These are phyloP conservation scores for Mycena sanguinolenta DNA, from an alignment of 768 basidiomycete genomes.

Conservation along the genomic window DNA sequence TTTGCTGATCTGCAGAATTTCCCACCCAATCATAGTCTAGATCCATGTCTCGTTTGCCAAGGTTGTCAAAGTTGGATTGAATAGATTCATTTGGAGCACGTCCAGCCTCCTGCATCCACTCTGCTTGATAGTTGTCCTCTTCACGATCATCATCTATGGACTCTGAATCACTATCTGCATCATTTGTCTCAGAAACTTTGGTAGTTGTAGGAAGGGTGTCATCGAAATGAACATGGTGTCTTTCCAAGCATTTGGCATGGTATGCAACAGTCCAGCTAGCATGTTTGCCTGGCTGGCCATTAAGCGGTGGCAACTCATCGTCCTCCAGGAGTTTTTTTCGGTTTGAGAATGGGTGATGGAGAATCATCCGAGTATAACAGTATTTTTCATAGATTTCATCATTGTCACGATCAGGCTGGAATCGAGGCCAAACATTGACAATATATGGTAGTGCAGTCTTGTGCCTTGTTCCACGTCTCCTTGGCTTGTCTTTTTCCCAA, in stretches of 20 bases:
- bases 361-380: slow-evolving; percentile 35
- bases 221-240: slow-evolving; percentile 9
- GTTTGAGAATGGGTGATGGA: slow-evolving; percentile 33
- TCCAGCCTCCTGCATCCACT: slow-evolving; percentile 42
- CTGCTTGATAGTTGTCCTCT: slow-evolving; percentile 31
- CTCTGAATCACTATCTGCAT: slow-evolving; percentile 34
- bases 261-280: slow-evolving; percentile 32
- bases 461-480: neutral
- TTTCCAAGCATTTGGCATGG: slow-evolving; percentile 20
- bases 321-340: slow-evolving; percentile 8
- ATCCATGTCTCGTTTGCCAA: slow-evolving; percentile 40
- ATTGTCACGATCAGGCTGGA: neutral
- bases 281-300: slow-evolving; percentile 12
- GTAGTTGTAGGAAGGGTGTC: slow-evolving; percentile 14
- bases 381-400: slow-evolving; percentile 36
- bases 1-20: slow-evolving; percentile 24
- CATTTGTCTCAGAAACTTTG: neutral
- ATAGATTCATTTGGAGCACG: slow-evolving; percentile 35
- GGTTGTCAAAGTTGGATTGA: slow-evolving; percentile 25
- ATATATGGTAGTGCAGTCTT: slow-evolving; percentile 16
- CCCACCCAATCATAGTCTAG: slow-evolving; percentile 40
- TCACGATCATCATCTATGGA: slow-evolving; percentile 25
- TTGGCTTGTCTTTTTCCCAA: neutral
- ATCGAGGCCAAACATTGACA: slow-evolving; percentile 31
- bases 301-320: neutral